Base-by-base conservation (phyloP, 2,329 filamentous ascomycete species). In the Phialophora macrospora region DNA sequence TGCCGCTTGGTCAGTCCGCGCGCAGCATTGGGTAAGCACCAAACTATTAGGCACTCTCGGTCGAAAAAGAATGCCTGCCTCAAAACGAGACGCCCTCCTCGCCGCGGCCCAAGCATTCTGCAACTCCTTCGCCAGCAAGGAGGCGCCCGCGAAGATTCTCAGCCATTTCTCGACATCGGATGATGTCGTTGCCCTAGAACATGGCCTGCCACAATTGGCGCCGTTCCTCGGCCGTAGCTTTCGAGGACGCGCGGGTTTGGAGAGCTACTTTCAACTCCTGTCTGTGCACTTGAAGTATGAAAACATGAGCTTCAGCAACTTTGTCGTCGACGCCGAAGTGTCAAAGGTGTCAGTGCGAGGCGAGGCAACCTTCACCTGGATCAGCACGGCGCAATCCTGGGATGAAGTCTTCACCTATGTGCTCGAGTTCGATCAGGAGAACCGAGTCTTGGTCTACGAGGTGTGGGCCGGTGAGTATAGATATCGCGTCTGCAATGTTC, bases 161-260 rank as follows among this genome's bases (percentile, higher is more conserved):
- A 67, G 74, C 56, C 72, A 76, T 64, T 80, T 79, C 73, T 79
- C 76, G 17, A 71, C 70, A 1, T 32, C 63, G 11, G 73, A 75
- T 2, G 59, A 58, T 24, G 74, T 72, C 0, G 60, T 71, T 38
- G 74, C 73, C 51, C 71, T 78, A 65, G 79, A 81, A 68, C 76
- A 80, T 70, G 79, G 79, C n/a, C 75, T 78, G 28, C 70, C 73
- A 1, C 58, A 71, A n/a, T 72, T 80, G 22, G 77, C 78, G 3
- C 79, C 79, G 1, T 81, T 80, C 70, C 71, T 81, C 3, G 79
- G 79, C 34, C 77, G 77, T 14, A 71, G 74, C n/a, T 80, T 79
- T 68, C 75, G 70, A 12, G 79, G 79, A 44, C 59, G 59, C 4
- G 71, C 75, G 12, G 78, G 76, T 0, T 63, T 80, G 9, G 62